Evolutionary conservation across 345 rosid species (phyloP).

Genomic region (Boechera stricta): DNA sequence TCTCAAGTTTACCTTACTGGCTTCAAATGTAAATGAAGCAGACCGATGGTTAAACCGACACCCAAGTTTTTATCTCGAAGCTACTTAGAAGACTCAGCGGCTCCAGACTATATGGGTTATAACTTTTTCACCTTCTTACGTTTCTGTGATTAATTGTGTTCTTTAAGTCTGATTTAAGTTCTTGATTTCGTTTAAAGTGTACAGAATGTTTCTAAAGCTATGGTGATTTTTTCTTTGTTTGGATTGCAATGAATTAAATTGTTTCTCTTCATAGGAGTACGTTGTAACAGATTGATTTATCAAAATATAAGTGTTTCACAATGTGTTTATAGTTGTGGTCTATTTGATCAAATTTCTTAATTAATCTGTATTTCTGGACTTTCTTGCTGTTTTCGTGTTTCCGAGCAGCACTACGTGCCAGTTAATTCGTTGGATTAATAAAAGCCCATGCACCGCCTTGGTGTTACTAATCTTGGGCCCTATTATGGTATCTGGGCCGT

Average conservation of each 20-base stretch:
- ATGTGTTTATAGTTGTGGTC: not conserved
- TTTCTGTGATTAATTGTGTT: constrained; percentile 42
- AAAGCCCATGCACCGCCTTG: not conserved
- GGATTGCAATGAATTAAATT: constrained; percentile 23
- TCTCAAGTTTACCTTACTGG: constrained; percentile 76
- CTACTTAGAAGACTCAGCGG: constrained; percentile 3
- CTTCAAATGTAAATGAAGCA: constrained; percentile 52
- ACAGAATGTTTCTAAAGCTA: constrained; percentile 12
- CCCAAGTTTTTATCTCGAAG: constrained; percentile 2
- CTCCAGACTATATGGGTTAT: constrained; percentile 19
- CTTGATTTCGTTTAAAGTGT: constrained; percentile 34
- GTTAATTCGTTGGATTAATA: not conserved
- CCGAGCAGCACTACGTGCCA: constrained; percentile 22
- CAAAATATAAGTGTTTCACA: not conserved
- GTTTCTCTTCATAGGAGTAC: constrained; percentile 21
- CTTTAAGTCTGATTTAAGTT: constrained; percentile 30
- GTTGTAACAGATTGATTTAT: constrained; percentile 31
- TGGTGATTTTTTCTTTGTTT: constrained; percentile 25
- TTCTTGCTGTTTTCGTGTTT: constrained; percentile 17
- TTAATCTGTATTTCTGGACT: not conserved
- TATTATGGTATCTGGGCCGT: not conserved
- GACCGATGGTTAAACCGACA: not conserved
- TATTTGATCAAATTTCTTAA: not conserved
- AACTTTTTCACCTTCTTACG: constrained; percentile 24
- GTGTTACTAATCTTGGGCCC: not conserved